Percentiles rank a stretch among this genome's conserved stretches.
phyloP scores from a whole-genome alignment of 2,329 filamentous ascomycete genomes.

The Parasarocladium wereldwijsianum region DNA sequence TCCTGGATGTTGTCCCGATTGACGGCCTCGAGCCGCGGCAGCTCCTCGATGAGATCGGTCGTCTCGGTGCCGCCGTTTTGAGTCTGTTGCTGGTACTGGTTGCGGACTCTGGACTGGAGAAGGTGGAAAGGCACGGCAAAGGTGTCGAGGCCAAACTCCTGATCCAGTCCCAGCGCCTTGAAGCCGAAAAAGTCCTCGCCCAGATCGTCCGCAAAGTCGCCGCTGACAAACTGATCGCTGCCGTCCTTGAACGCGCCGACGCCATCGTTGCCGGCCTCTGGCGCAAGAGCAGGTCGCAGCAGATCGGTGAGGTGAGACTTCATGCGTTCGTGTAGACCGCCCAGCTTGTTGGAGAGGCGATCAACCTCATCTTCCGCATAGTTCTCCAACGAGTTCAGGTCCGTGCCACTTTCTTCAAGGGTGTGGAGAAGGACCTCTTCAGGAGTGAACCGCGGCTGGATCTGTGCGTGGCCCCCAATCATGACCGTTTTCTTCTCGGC shows the following conservation, averaged over 20 bases:
- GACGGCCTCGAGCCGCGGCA: conserved; percentile 60
- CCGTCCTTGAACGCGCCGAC: conserved; percentile 89
- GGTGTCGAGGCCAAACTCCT: conserved; percentile 75
- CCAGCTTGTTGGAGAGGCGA: conserved; percentile 62
- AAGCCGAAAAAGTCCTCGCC: conserved; percentile 99
- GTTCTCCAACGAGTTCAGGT: conserved; percentile 64
- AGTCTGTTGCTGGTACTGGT: conserved; percentile 65
- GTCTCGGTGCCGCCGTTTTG: conserved; percentile 43
- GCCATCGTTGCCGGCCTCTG: conserved; percentile 65
- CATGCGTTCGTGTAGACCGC: conserved; percentile 84
- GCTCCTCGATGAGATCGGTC: conserved; percentile 49
- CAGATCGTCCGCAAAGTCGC: conserved; percentile 94
- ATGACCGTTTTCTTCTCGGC: conserved; percentile 56
- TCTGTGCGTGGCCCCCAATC: conserved; percentile 24
- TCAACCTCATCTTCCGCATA: conserved; percentile 95
- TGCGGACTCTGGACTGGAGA: conserved; percentile 80
- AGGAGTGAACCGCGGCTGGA: conserved; percentile 55
- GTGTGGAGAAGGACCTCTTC: conserved; percentile 84
- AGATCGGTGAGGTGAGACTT: conserved; percentile 86
- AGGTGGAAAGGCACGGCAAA: conserved; percentile 89
- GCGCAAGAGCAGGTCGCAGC: conserved; percentile 68
- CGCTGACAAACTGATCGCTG: conserved; percentile 90
- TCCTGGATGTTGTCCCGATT: conserved; percentile 61
- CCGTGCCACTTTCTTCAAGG: conserved; percentile 68
- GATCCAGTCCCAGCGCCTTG: conserved; percentile 82